These are phyloP conservation scores for Paramecium octaurelia DNA, from an alignment of 73 alveolate genomes.

Conservation along the genomic window DNA sequence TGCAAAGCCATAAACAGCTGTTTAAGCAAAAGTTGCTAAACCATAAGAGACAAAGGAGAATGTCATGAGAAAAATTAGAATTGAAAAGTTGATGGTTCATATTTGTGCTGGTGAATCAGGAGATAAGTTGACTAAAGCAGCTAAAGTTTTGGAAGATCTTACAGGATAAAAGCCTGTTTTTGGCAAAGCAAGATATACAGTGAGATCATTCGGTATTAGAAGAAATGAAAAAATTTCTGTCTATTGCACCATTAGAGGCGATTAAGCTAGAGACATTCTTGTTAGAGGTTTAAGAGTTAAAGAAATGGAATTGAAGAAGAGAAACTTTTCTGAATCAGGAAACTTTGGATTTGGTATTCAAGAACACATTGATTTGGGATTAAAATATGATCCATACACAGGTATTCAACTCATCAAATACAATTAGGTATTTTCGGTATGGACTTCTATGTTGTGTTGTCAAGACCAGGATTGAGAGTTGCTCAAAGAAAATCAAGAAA, in stretches of 20 bases:
- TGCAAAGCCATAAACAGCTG: not conserved
- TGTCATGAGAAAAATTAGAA: slow-evolving; percentile 73
- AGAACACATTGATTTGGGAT: slow-evolving; percentile 83
- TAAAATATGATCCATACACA: slow-evolving; percentile 80
- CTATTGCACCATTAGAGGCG: slow-evolving; percentile 79
- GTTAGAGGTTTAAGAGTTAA: slow-evolving; percentile 76
- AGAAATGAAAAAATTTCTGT: slow-evolving; percentile 81
- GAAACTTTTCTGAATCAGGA: slow-evolving; percentile 71
- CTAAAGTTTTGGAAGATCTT: slow-evolving; percentile 74
- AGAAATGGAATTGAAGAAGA: slow-evolving; percentile 75
- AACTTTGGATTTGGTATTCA: slow-evolving; percentile 81
- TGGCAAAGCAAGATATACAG: slow-evolving; percentile 80
- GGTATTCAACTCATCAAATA: not conserved
- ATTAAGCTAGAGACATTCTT: slow-evolving; percentile 76
- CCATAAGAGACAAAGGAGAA: slow-evolving; percentile 55
- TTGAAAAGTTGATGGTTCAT: slow-evolving; percentile 74
- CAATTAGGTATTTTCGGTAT: slow-evolving; percentile 73
- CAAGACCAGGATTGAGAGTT: slow-evolving; percentile 76
- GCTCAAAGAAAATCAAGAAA: slow-evolving; percentile 64
- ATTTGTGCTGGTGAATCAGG: slow-evolving; percentile 82
- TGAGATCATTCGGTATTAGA: slow-evolving; percentile 78
- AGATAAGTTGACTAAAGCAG: slow-evolving; percentile 78
- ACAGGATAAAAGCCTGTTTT: slow-evolving; percentile 78
- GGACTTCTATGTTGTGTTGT: slow-evolving; percentile 80
- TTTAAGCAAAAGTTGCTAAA: not conserved